Base-by-base conservation (phyloP, 2,329 filamentous ascomycete species). In the Fusarium devonianum region DNA sequence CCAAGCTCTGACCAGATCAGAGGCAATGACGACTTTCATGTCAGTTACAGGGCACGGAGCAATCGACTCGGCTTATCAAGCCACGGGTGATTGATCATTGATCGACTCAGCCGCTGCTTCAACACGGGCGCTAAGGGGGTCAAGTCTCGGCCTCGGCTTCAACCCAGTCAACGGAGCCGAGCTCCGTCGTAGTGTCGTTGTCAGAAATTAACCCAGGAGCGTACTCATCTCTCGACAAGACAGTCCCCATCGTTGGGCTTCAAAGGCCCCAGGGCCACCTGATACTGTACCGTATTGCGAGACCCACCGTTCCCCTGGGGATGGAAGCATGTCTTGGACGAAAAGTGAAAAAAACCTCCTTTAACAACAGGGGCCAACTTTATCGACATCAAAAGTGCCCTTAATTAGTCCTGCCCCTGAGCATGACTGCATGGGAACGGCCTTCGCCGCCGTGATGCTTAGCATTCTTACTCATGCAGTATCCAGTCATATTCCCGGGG, bases 161-260 rank as follows among this genome's bases (percentile, higher is more conserved):
- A 37, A 33, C 16, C 40, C 29, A 38, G 26, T 14, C 21, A 11
- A 43, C 57, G 55, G 59, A 38, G 37, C 59, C 59, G 59, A 60
- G 32, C 37, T 53, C 46, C 41, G 46, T 36, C 33, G 38, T 7
- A 41, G 30, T 33, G 18, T 40, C 11, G 12, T 23, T 10, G n/a
- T n/a, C n/a, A n/a, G n/a, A n/a, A n/a, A n/a, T 34, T 19, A 12
- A 39, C 14, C 37, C 22, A 13, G 23, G 22, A 46, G 38, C 17
- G 14, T 50, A 16, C 34, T 39, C 26, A 26, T 19, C 12, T 36
- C 26, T 22, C 28, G 13, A 19, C 12, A 28, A 41, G n/a, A 22
- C 16, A 19, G 28, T 52, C 41, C 35, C 60, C 50, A 53, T 63
- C 35, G 18, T 63, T 59, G 34, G 60, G 60, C 60, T 55, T 47